phyloP scores from a whole-genome alignment of 164 flowering plant species.

The Cinnamomum chago region DNA sequence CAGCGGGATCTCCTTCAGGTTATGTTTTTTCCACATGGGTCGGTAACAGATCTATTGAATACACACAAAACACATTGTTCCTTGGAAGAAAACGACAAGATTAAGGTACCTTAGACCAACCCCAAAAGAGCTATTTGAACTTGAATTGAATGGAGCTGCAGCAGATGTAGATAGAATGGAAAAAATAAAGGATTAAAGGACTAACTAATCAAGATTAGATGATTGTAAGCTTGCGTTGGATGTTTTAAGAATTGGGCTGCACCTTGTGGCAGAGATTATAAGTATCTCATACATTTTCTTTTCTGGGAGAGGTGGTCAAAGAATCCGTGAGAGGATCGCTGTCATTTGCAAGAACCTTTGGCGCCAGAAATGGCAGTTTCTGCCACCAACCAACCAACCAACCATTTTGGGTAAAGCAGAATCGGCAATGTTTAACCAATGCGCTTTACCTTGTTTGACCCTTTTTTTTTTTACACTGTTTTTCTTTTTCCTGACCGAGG shows the following conservation, averaged over 20 bases:
- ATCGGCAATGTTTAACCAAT: background rate
- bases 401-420: background rate
- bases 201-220: conserved; percentile 3
- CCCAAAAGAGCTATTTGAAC: background rate
- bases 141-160: conserved; percentile 1
- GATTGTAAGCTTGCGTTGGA: conserved; percentile 8
- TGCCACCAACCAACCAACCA: background rate
- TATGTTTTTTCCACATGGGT: conserved; percentile 1
- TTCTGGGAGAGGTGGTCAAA: background rate
- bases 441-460: background rate
- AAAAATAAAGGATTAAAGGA: conserved; percentile 3
- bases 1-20: background rate
- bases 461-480: too few relatives aligned
- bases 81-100: background rate
- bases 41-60: background rate
- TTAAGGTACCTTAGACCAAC: background rate
- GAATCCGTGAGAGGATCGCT: background rate
- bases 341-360: conserved; percentile 4
- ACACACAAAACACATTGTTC: background rate
- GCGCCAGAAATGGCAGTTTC: conserved; percentile 13
- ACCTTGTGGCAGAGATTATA: too few relatives aligned
- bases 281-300: too few relatives aligned
- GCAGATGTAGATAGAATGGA: background rate
- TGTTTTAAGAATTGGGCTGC: conserved; percentile 6
- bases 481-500: too few relatives aligned